Evolutionary conservation across 2,329 filamentous ascomycete genomes (phyloP).

Genomic region (Meredithiella fracta): DNA sequence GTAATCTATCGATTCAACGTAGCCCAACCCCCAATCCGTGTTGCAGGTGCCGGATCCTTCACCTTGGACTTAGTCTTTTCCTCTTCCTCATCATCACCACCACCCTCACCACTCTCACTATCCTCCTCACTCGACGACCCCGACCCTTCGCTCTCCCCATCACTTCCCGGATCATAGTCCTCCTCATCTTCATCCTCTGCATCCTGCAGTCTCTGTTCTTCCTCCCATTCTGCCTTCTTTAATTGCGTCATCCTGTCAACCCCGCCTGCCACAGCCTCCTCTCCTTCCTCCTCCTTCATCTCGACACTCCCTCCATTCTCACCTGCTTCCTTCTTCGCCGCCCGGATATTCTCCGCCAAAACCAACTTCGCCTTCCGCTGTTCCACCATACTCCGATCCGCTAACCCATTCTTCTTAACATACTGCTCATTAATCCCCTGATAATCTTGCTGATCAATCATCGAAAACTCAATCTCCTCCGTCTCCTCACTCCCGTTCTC

Average conservation of each 20-base stretch:
- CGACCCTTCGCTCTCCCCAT: constrained; percentile 37
- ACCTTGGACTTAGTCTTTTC: constrained; percentile 11
- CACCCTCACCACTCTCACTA: constrained; percentile 24
- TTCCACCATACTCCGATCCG: constrained; percentile 54
- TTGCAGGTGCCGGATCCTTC: constrained; percentile 1
- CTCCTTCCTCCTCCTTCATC: constrained; percentile 23
- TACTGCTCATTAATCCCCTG: constrained; percentile 45
- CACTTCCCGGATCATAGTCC: constrained; percentile 45
- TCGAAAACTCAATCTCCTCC: constrained; percentile 49
- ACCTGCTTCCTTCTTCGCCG: constrained; percentile 24
- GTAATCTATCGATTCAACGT: constrained; percentile 10
- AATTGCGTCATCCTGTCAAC: constrained; percentile 31
- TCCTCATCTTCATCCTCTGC: constrained; percentile 50
- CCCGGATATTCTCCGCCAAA: constrained; percentile 40
- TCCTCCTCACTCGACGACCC: constrained; percentile 29
- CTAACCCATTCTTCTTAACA: constrained; percentile 41
- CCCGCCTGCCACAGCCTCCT: constrained; percentile 20
- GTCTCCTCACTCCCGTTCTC: constrained; percentile 22
- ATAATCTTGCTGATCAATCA: constrained; percentile 56
- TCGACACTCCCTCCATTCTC: constrained; percentile 20
- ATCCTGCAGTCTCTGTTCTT: constrained; percentile 37
- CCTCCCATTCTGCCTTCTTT: constrained; percentile 32
- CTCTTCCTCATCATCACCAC: constrained; percentile 20
- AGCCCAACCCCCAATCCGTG: constrained; percentile 13
- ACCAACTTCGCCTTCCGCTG: constrained; percentile 47